phyloP scores from a whole-genome alignment of 1,139 yeast species.

The Taphrina deformans region DNA sequence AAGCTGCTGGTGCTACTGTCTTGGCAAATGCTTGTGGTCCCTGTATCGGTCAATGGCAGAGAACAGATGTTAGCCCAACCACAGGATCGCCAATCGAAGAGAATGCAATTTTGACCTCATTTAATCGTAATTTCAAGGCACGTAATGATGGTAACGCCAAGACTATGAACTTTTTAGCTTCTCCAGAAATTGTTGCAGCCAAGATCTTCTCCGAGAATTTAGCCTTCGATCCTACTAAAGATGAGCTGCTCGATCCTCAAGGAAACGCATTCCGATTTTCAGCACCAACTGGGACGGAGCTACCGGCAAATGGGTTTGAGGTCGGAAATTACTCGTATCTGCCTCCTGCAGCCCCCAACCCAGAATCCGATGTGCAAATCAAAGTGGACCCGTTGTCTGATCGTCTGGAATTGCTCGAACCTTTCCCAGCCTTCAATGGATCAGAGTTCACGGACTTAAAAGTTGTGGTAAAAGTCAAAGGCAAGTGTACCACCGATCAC shows the following conservation, averaged over 20 bases:
- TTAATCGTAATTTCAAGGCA: slow-evolving; percentile 94
- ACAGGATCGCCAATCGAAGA: slow-evolving; percentile 40
- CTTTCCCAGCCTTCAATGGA: slow-evolving; percentile 83
- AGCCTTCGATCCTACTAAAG: slow-evolving; percentile 83
- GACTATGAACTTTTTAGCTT: slow-evolving; percentile 93
- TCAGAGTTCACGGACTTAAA: slow-evolving; percentile 67
- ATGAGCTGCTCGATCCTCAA: slow-evolving; percentile 61
- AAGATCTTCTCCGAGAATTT: slow-evolving; percentile 91
- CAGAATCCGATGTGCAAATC: slow-evolving; percentile 68
- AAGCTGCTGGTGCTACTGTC: slow-evolving; percentile 82
- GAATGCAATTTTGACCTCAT: slow-evolving; percentile 90
- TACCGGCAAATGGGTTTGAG: slow-evolving; percentile 77
- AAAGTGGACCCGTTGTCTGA: slow-evolving; percentile 76
- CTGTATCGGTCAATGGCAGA: slow-evolving; percentile 98
- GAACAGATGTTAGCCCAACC: slow-evolving; percentile 61
- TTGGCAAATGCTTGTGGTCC: slow-evolving; percentile 99
- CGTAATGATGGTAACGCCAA: slow-evolving; percentile 97
- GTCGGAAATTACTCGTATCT: slow-evolving; percentile 73
- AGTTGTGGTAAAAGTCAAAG: slow-evolving; percentile 85
- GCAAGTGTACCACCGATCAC: slow-evolving; percentile 98
- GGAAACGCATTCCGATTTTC: slow-evolving; percentile 73
- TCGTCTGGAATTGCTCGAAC: slow-evolving; percentile 80
- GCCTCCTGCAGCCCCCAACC: slow-evolving; percentile 66
- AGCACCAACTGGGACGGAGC: slow-evolving; percentile 79
- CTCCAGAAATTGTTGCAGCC: slow-evolving; percentile 96